Conservation (phyloP, 139 green algal genomes). For the Tetraselmis striata region DNA sequence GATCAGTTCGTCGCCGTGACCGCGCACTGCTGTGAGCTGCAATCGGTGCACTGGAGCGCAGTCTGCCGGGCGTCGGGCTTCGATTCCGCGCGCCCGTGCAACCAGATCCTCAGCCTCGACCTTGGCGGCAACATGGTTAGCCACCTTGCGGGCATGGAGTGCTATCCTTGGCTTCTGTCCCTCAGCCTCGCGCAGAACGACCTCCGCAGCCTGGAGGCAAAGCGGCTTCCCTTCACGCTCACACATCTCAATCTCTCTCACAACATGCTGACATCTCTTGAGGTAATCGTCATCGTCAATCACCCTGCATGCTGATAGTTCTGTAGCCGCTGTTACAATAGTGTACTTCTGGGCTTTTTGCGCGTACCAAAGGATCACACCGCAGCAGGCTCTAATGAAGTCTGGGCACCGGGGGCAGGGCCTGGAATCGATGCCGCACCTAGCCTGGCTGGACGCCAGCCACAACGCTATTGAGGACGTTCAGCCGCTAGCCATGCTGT, state of each 20-base stretch:
- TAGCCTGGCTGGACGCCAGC: background rate
- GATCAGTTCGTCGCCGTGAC: background rate
- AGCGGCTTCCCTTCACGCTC: background rate
- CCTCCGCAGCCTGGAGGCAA: background rate
- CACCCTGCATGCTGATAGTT: too few relatives aligned
- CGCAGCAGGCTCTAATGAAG: too few relatives aligned
- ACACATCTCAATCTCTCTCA: background rate
- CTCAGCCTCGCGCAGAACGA: background rate
- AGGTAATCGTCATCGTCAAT: too few relatives aligned
- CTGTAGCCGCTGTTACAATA: too few relatives aligned
- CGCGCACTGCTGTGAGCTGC: background rate
- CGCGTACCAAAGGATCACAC: too few relatives aligned
- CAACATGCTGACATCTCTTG: background rate
- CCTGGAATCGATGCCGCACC: background rate
- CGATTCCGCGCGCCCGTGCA: background rate
- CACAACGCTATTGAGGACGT: background rate
- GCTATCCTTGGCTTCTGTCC: background rate
- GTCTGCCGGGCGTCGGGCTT: background rate
- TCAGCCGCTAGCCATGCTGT: background rate
- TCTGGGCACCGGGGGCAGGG: too few relatives aligned
- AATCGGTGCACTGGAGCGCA: background rate
- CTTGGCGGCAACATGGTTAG: background rate
- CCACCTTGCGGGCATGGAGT: background rate
- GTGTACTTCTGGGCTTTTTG: too few relatives aligned
- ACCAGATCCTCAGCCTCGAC: background rate